Conservation (phyloP, 148 eudicot genomes). For the Dianthus caryophyllus region DNA sequence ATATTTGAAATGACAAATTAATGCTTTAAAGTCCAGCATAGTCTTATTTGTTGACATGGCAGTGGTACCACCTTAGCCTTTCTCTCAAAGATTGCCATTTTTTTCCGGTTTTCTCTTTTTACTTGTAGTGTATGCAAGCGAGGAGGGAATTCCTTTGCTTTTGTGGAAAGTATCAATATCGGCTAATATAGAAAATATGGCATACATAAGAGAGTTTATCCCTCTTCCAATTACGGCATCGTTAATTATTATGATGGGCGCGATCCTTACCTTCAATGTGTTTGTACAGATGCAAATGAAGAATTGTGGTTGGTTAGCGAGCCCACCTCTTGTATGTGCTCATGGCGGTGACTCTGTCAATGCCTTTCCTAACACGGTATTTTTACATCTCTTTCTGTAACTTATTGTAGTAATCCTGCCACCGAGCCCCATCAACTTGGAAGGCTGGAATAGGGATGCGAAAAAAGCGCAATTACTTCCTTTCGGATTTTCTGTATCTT, state of each 20-base stretch:
- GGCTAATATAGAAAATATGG: neutral
- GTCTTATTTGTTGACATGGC: neutral
- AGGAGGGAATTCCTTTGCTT: neutral
- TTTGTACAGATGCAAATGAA: constrained; percentile 60
- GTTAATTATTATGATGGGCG: neutral
- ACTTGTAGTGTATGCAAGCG: neutral
- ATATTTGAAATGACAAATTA: too few species aligned
- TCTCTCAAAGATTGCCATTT: neutral
- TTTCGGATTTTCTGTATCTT: neutral
- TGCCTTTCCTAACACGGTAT: constrained; percentile 90
- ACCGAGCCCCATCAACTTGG: too few species aligned
- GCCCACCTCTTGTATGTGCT: constrained; percentile 93
- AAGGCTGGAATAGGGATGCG: neutral
- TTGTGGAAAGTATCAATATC: neutral
- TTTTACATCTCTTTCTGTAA: constrained; percentile 20
- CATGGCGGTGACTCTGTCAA: constrained; percentile 93
- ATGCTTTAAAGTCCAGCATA: neutral
- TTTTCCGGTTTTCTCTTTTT: neutral
- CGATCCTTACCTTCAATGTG: constrained; percentile 16
- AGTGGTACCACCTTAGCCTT: neutral
- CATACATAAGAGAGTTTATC: neutral
- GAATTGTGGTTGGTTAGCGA: constrained; percentile 71
- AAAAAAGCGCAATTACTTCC: neutral
- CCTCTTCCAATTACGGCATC: neutral
- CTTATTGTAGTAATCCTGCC: neutral